Evolutionary conservation across 23 red algal genomes (phyloP), one percentile per base, ranked within the genome.

Genomic region (Gracilariopsis chorda): DNA sequence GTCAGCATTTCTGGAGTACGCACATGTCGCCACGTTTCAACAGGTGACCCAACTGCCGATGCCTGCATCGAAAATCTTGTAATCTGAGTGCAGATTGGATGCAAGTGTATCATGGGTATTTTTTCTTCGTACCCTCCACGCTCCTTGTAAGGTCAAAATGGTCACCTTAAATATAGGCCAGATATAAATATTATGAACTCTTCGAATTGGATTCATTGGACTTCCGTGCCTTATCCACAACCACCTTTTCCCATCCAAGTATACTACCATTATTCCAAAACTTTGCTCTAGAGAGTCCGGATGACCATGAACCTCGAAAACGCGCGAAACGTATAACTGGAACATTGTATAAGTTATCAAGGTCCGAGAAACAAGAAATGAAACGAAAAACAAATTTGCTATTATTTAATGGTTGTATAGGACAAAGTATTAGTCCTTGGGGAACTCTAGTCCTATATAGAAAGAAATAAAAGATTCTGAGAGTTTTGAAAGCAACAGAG

Each of bases 361-460:
- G 24, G 51, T 7, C 16, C 23, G 44, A 77, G 48, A 6, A 48
- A 7, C 0, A 23, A 24, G 44, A 77, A 77, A 77, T 77, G 72
- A 77, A 77, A 27, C 45, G 20, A 52, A 37, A 77, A 24, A 11
- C 51, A 32, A 35, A 77, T 3, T 37, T 48, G 24, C 45, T 35
- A 2, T 32, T 77, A 25, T 1, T 3, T 35, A 37, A 52, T 34
- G 42, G 72, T 0, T 52, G 21, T 43, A 77, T 52, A 2, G 27
- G 72, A 12, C 44, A 37, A 9, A 77, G 44, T 55, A 77, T 77
- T 48, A 77, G 72, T 55, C 72, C 72, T 51, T 88, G 60, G 64
- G 83, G 65, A 76, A 76, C 47, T 23, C 83, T 65, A 37, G 83
- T 76, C 0, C 32, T 77, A 42, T 88, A 51, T 77, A 56, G 45